Conservation (phyloP, 257 asterid species). For the Paraleonurus japonicus region DNA sequence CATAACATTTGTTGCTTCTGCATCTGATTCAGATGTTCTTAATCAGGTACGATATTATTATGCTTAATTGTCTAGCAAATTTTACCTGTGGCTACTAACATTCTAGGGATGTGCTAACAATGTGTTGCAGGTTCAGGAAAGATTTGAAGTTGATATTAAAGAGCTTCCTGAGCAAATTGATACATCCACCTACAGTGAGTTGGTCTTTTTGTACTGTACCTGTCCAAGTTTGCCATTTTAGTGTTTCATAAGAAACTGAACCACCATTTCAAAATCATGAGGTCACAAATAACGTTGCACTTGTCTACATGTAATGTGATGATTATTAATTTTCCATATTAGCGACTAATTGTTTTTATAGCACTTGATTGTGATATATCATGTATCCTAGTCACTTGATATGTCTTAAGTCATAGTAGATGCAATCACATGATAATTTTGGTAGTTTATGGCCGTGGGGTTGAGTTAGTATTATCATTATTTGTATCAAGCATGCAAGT, state of each 20-base stretch:
- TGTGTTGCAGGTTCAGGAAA: conserved; percentile 75
- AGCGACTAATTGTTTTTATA: not conserved
- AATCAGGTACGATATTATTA: conserved; percentile 52
- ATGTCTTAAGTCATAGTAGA: not conserved
- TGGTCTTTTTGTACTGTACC: not conserved
- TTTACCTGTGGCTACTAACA: conserved; percentile 1
- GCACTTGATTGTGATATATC: not conserved
- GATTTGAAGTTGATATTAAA: conserved; percentile 92
- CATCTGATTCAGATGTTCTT: conserved; percentile 91
- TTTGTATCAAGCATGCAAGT: not conserved
- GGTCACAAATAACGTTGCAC: not conserved
- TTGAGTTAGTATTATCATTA: not conserved
- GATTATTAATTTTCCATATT: not conserved
- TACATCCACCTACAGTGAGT: conserved; percentile 88
- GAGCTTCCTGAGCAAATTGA: conserved; percentile 97
- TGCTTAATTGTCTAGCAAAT: not conserved
- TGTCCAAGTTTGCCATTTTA: not conserved
- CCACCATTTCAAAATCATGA: not conserved
- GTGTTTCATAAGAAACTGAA: not conserved
- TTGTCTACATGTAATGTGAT: not conserved
- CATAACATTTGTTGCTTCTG: conserved; percentile 85
- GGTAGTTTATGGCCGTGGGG: not conserved
- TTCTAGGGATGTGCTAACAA: not conserved
- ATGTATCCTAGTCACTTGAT: not conserved
- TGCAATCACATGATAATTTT: not conserved